phyloP scores from a whole-genome alignment of 2,329 filamentous ascomycete genomes.

The Fusarium sterilihyphosum region DNA sequence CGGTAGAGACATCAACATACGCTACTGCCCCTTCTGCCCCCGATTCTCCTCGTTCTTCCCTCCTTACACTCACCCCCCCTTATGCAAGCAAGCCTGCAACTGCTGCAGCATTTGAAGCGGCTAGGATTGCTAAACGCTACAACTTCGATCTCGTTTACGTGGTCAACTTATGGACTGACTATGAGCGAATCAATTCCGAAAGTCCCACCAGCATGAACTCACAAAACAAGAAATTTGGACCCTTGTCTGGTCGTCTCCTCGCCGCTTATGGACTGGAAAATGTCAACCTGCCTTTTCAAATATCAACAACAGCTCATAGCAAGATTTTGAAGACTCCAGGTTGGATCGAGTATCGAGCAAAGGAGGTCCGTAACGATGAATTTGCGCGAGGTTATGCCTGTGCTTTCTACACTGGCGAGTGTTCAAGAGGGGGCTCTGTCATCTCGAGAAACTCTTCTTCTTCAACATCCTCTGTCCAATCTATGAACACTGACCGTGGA shows the following conservation, averaged over 20 bases:
- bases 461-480: slow-evolving; percentile 34
- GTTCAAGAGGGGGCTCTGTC: slow-evolving; percentile 42
- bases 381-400: slow-evolving; percentile 63
- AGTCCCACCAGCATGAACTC: slow-evolving; percentile 10
- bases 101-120: slow-evolving; percentile 63
- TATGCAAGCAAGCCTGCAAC: slow-evolving; percentile 55
- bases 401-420: slow-evolving; percentile 60
- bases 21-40: slow-evolving; percentile 37
- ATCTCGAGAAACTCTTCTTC: slow-evolving; percentile 41
- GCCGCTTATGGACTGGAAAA: slow-evolving; percentile 65
- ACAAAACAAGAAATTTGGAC: slow-evolving; percentile 17
- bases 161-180: slow-evolving; percentile 65
- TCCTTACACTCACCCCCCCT: slow-evolving; percentile 58
- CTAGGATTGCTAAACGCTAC: slow-evolving; percentile 64
- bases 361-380: slow-evolving; percentile 53
- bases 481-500: slow-evolving; percentile 56
- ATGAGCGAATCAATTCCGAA: slow-evolving; percentile 12
- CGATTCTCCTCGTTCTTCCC: slow-evolving; percentile 42
- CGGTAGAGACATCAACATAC: slow-evolving; percentile 13
- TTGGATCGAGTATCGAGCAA: slow-evolving; percentile 64
- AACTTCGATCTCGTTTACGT: slow-evolving; percentile 69
- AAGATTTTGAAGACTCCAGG: slow-evolving; percentile 59
- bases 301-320: slow-evolving; percentile 60
- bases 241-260: slow-evolving; percentile 61
- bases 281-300: slow-evolving; percentile 62